These are phyloP conservation scores for Sclerotinia trifoliorum DNA, from an alignment of 2,329 filamentous ascomycete species.

Conservation along the genomic window DNA sequence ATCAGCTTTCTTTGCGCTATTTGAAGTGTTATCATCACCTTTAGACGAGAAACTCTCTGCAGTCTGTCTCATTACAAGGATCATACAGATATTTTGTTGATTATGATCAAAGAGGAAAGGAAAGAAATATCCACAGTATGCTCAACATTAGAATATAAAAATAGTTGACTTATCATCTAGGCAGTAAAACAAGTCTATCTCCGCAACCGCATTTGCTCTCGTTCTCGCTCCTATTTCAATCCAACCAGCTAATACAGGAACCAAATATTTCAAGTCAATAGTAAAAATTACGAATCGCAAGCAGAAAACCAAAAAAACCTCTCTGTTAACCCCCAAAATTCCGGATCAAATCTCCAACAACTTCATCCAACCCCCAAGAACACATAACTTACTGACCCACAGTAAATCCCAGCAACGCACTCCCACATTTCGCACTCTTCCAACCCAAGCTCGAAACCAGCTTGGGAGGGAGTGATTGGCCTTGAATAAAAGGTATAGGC, in stretches of 20 bases:
- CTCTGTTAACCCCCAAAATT: accelerated
- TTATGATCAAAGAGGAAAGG: no score
- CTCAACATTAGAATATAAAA: no score
- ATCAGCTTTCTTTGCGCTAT: no score
- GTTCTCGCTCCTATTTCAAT: background rate
- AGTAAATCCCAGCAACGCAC: background rate
- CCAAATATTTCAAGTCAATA: background rate
- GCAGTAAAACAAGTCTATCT: background rate
- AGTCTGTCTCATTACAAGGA: no score
- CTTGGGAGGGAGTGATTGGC: background rate
- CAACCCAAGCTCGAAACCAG: background rate
- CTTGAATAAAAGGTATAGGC: background rate
- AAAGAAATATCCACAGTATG: no score
- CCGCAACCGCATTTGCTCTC: background rate
- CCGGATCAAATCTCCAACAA: background rate
- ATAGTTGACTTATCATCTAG: no score
- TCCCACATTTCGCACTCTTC: background rate
- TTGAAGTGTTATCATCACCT: no score
- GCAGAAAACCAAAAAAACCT: no score
- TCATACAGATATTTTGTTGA: no score
- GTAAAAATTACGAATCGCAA: background rate
- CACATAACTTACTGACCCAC: background rate
- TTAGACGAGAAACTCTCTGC: no score
- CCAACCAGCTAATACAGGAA: background rate
- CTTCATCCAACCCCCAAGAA: no score